These are phyloP conservation scores for Lentinula detonsa DNA, from an alignment of 768 basidiomycete species.

Conservation along the genomic window DNA sequence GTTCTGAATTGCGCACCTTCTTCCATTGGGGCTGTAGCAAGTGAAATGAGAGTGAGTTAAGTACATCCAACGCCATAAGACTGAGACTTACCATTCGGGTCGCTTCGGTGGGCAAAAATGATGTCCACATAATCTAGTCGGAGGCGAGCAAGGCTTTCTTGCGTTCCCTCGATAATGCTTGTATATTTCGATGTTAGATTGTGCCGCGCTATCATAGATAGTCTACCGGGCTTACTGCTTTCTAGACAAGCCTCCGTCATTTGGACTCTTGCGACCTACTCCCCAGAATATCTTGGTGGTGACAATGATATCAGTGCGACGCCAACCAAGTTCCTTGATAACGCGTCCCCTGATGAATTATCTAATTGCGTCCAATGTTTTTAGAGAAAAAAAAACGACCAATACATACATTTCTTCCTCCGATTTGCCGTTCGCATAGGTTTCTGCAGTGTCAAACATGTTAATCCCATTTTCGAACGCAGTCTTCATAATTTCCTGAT, in stretches of 20 bases:
- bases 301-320: slow-evolving; percentile 64
- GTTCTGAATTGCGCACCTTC: slow-evolving; percentile 26
- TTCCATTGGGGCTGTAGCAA: slow-evolving; percentile 51
- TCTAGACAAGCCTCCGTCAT: slow-evolving; percentile 48
- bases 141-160: slow-evolving; percentile 61
- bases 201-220: background rate
- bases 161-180: slow-evolving; percentile 71
- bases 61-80: background rate
- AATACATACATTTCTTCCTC: slow-evolving; percentile 63
- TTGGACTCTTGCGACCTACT: slow-evolving; percentile 43
- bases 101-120: slow-evolving; percentile 65
- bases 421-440: slow-evolving; percentile 58
- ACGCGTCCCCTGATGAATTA: slow-evolving; percentile 49
- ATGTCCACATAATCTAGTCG: slow-evolving; percentile 73
- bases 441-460: slow-evolving; percentile 70
- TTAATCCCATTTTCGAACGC: slow-evolving; percentile 76
- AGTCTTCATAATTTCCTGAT: slow-evolving; percentile 68
- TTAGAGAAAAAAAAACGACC: background rate
- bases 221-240: slow-evolving; percentile 37
- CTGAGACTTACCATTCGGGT: slow-evolving; percentile 37
- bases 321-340: slow-evolving; percentile 64
- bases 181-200: background rate
- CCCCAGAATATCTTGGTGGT: slow-evolving; percentile 86
- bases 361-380: background rate
- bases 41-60: too few relatives aligned